A percentile compares a stretch with the other conserved stretches of the same genome.
phyloP scores from a whole-genome alignment of 495 filamentous ascomycete species.

The Penicillium dipodomyicola region DNA sequence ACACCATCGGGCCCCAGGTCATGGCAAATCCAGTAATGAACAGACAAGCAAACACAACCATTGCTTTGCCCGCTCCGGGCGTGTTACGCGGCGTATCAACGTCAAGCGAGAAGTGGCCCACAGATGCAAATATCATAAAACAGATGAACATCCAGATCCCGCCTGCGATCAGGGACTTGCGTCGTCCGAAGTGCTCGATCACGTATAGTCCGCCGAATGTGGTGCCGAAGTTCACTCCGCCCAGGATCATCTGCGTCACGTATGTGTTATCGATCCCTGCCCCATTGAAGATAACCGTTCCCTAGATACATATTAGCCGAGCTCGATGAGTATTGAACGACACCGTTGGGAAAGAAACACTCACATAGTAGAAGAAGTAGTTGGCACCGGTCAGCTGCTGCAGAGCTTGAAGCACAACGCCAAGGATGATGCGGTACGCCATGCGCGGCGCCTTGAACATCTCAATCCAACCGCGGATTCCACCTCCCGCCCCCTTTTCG shows the following conservation, averaged over 20 bases:
- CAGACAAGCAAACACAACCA: slow-evolving; percentile 70
- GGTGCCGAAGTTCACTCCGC: slow-evolving; percentile 66
- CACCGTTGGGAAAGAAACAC: neutral
- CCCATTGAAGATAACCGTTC: slow-evolving; percentile 65
- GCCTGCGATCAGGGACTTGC: slow-evolving; percentile 62
- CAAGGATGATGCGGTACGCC: slow-evolving; percentile 65
- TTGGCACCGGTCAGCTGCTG: slow-evolving; percentile 42
- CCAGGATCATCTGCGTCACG: slow-evolving; percentile 70
- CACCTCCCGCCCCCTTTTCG: slow-evolving; percentile 48
- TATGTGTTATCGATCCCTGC: slow-evolving; percentile 65
- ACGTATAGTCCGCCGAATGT: slow-evolving; percentile 69
- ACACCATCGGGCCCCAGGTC: slow-evolving; percentile 82
- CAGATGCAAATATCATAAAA: slow-evolving; percentile 70
- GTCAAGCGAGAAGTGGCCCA: slow-evolving; percentile 60
- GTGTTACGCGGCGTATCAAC: slow-evolving; percentile 46
- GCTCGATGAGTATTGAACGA: neutral
- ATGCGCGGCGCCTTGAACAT: slow-evolving; percentile 67
- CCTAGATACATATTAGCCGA: slow-evolving; percentile 44
- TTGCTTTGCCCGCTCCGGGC: slow-evolving; percentile 61
- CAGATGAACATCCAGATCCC: slow-evolving; percentile 68
- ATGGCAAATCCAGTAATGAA: slow-evolving; percentile 57
- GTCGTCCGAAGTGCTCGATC: slow-evolving; percentile 66
- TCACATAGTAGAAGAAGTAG: slow-evolving; percentile 74
- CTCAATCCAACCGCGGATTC: slow-evolving; percentile 32
- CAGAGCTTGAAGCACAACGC: slow-evolving; percentile 58